Conservation (phyloP, 2,329 filamentous ascomycete genomes). For the Fusarium sp. region DNA sequence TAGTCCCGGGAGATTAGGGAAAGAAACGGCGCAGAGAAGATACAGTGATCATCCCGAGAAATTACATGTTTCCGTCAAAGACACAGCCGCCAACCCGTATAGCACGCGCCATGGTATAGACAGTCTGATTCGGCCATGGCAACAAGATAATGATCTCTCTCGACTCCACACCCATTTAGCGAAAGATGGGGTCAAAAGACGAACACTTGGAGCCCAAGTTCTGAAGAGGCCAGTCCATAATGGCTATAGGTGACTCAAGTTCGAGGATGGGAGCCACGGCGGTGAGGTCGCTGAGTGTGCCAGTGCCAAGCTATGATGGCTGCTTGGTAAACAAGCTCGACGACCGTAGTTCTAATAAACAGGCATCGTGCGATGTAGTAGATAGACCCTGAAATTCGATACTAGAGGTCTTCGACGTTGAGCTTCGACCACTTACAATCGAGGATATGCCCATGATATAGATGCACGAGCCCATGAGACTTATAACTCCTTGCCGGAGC, state of each 20-base stretch:
- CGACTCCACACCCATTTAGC: constrained; percentile 5
- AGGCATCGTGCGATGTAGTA: background rate
- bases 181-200: background rate
- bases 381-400: constrained; percentile 5
- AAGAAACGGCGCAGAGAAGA: background rate
- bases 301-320: background rate
- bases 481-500: background rate
- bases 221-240: background rate
- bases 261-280: background rate
- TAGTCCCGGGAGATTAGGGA: background rate
- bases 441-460: constrained; percentile 29
- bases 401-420: background rate
- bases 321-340: background rate
- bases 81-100: constrained; percentile 9
- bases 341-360: background rate
- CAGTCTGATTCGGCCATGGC: constrained; percentile 11
- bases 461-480: background rate
- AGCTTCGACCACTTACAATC: constrained; percentile 21
- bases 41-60: constrained; percentile 2
- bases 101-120: constrained; percentile 5
- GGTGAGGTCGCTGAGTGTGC: background rate
- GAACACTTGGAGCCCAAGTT: background rate
- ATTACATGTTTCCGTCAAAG: background rate
- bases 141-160: constrained; percentile 1
- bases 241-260: background rate